Conservation (phyloP, 179 eudicot genomes). For the Silene vulgaris region DNA sequence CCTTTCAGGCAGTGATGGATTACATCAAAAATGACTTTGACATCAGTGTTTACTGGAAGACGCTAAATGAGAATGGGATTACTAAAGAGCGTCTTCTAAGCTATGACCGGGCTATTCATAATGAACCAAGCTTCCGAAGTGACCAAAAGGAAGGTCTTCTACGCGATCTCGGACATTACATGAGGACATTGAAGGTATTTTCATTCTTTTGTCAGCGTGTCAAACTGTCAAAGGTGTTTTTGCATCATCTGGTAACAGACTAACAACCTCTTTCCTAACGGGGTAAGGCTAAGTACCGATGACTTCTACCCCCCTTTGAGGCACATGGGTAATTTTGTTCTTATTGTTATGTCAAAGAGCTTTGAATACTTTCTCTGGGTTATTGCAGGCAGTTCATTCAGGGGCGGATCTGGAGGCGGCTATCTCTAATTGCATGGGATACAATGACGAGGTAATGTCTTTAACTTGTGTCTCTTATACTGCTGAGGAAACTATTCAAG, state of each 20-base stretch:
- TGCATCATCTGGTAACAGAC: too few species aligned
- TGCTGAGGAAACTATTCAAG: not conserved
- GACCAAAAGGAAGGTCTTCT: conserved; percentile 94
- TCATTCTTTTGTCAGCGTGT: conserved; percentile 4
- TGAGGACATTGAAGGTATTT: conserved; percentile 90
- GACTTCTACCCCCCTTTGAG: too few species aligned
- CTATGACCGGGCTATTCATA: conserved; percentile 93
- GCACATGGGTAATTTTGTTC: too few species aligned
- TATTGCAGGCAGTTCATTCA: conserved; percentile 93
- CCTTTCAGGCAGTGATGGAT: conserved; percentile 77
- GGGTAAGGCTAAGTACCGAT: too few species aligned
- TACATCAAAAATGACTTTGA: conserved; percentile 82
- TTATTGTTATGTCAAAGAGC: too few species aligned
- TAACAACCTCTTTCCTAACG: too few species aligned
- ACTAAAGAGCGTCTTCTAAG: conserved; percentile 96
- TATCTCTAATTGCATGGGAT: conserved; percentile 86
- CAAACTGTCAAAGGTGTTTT: not conserved
- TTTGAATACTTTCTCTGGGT: too few species aligned
- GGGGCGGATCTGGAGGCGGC: conserved; percentile 99
- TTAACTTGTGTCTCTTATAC: not conserved
- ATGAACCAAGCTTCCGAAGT: conserved; percentile 74
- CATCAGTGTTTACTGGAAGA: conserved; percentile 82
- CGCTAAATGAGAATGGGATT: conserved; percentile 85
- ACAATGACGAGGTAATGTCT: conserved; percentile 61
- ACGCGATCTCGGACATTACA: conserved; percentile 86